A percentile compares a stretch with the other conserved stretches of the same genome.
phyloP scores from a whole-genome alignment of 2,329 filamentous ascomycete species.

The Fusarium annulatum region DNA sequence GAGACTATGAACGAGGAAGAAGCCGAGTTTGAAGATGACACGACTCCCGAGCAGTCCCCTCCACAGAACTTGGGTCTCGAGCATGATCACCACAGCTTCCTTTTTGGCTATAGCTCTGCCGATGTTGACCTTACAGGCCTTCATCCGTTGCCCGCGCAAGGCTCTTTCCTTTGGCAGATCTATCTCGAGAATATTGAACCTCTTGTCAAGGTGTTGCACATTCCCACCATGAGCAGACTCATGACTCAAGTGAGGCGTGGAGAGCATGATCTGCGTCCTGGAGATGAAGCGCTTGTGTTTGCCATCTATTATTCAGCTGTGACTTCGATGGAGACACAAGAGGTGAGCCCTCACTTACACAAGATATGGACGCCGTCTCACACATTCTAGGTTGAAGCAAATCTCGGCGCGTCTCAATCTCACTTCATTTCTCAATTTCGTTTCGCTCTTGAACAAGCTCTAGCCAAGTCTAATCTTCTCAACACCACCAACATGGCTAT shows the following conservation, averaged over 20 bases:
- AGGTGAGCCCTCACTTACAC: neutral
- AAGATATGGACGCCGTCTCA: neutral
- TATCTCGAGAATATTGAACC: slow-evolving; percentile 38
- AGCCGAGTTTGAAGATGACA: slow-evolving; percentile 23
- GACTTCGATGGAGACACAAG: slow-evolving; percentile 22
- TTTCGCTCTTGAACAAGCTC: slow-evolving; percentile 36
- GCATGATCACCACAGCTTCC: slow-evolving; percentile 34
- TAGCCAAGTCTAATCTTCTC: slow-evolving; percentile 37
- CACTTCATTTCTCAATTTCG: slow-evolving; percentile 36
- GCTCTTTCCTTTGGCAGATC: slow-evolving; percentile 32
- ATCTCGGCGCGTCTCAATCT: slow-evolving; percentile 24
- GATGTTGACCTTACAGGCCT: slow-evolving; percentile 23
- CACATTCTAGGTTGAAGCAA: slow-evolving; percentile 21
- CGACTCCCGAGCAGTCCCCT: slow-evolving; percentile 33
- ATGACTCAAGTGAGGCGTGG: slow-evolving; percentile 28
- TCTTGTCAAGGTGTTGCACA: slow-evolving; percentile 31
- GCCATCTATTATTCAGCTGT: slow-evolving; percentile 36
- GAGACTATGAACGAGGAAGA: slow-evolving; percentile 23
- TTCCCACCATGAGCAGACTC: slow-evolving; percentile 35
- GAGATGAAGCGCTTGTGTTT: slow-evolving; percentile 35
- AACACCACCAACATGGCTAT: slow-evolving; percentile 34
- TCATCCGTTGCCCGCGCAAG: slow-evolving; percentile 29
- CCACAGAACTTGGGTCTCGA: slow-evolving; percentile 8
- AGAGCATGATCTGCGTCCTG: slow-evolving; percentile 27
- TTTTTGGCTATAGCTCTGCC: slow-evolving; percentile 32